Percentiles rank a stretch among this genome's conserved stretches.
These are phyloP conservation scores for Chlorella sp. DNA, from an alignment of 139 green algal species.

Conservation along the genomic window DNA sequence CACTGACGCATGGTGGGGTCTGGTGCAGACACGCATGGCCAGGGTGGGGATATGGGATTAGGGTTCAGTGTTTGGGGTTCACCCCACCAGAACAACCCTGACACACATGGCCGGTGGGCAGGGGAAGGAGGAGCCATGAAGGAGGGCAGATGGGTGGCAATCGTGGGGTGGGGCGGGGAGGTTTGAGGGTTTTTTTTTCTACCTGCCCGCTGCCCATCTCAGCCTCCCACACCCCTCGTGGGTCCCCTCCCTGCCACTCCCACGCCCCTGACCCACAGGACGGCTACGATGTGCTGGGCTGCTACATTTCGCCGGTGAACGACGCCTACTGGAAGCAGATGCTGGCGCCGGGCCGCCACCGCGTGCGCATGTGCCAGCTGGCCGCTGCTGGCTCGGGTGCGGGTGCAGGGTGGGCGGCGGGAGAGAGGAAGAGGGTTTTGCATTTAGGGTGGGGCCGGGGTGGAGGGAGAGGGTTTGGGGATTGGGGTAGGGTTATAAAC, in stretches of 20 bases:
- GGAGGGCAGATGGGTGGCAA: neutral
- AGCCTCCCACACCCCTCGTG: neutral
- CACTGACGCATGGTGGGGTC: neutral
- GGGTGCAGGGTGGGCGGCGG: neutral
- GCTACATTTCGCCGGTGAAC: slow-evolving; percentile 84
- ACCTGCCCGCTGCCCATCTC: neutral
- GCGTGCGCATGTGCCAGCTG: slow-evolving; percentile 76
- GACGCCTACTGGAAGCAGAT: slow-evolving; percentile 81
- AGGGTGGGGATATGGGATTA: slow-evolving; percentile 61
- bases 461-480: too few relatives aligned
- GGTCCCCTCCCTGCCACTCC: neutral
- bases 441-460: too few relatives aligned
- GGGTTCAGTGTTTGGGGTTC: slow-evolving; percentile 51
- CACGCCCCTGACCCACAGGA: too few relatives aligned
- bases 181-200: neutral
- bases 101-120: too few relatives aligned
- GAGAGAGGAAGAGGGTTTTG: too few relatives aligned
- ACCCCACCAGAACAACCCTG: too few relatives aligned
- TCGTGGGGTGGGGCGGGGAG: neutral
- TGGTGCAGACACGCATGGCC: slow-evolving; percentile 50
- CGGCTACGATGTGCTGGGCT: slow-evolving; percentile 76
- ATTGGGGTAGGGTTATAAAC: too few relatives aligned
- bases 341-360: slow-evolving; percentile 64
- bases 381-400: slow-evolving; percentile 45
- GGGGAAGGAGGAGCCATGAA: neutral